phyloP scores from a whole-genome alignment of 495 filamentous ascomycete genomes.

The Lasiosphaeria miniovina region DNA sequence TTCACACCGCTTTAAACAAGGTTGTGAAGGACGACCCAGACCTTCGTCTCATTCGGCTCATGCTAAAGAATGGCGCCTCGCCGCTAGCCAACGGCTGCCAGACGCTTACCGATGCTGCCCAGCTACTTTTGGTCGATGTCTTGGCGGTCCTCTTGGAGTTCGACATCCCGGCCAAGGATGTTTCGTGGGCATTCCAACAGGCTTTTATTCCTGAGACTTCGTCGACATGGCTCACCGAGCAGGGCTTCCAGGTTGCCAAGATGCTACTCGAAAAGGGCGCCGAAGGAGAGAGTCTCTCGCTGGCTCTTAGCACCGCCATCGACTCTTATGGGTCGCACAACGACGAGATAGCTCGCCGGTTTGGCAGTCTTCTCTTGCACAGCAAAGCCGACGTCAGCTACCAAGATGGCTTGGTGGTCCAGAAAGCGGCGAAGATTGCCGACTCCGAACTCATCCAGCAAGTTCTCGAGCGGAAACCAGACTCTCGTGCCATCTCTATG shows the following conservation, averaged over 20 bases:
- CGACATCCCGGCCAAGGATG: slow-evolving; percentile 34
- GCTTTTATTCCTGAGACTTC: slow-evolving; percentile 33
- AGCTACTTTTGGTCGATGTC: slow-evolving; percentile 30
- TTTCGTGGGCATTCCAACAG: slow-evolving; percentile 37
- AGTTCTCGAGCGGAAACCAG: slow-evolving; percentile 37
- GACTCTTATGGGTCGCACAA: slow-evolving; percentile 31
- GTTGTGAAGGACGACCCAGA: slow-evolving; percentile 47
- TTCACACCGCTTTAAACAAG: slow-evolving; percentile 39
- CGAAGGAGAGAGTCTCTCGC: slow-evolving; percentile 35
- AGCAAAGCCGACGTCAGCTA: slow-evolving; percentile 39
- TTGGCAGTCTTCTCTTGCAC: slow-evolving; percentile 35
- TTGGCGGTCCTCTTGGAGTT: slow-evolving; percentile 35
- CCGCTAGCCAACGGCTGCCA: slow-evolving; percentile 42
- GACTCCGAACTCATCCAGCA: slow-evolving; percentile 37
- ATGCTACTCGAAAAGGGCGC: slow-evolving; percentile 43
- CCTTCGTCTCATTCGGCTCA: slow-evolving; percentile 37
- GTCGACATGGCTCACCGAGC: slow-evolving; percentile 35
- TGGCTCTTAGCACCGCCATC: slow-evolving; percentile 36
- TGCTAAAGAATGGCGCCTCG: slow-evolving; percentile 41
- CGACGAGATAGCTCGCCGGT: slow-evolving; percentile 32
- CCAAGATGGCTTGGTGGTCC: slow-evolving; percentile 39
- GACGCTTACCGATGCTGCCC: slow-evolving; percentile 42
- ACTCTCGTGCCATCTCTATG: slow-evolving; percentile 35
- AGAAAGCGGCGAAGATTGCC: slow-evolving; percentile 39
- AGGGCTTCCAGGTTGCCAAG: slow-evolving; percentile 36